Percentiles rank a stretch among this genome's conserved stretches.
phyloP scores from a whole-genome alignment of 2,329 filamentous ascomycete species.

The Phaeomoniella chlamydospora region DNA sequence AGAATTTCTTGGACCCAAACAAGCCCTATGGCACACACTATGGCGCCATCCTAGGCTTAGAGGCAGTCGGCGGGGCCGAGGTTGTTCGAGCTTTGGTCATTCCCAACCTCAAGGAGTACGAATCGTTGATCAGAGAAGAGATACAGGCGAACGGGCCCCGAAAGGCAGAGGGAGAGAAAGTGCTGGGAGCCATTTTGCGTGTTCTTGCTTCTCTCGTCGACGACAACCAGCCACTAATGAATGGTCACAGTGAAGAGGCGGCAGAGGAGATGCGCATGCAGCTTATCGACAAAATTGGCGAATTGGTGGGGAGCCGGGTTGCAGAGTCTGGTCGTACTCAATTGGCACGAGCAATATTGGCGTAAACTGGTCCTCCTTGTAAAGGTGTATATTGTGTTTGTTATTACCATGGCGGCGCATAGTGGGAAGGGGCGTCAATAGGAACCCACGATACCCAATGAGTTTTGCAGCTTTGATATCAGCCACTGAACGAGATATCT shows the following conservation, averaged over 20 bases:
- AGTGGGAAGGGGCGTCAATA: too few species aligned
- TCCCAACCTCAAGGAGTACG: slow-evolving; percentile 51
- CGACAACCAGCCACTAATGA: slow-evolving; percentile 23
- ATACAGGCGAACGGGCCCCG: slow-evolving; percentile 34
- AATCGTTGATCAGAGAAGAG: slow-evolving; percentile 42
- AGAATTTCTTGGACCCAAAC: slow-evolving; percentile 76
- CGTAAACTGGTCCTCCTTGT: slow-evolving; percentile 1
- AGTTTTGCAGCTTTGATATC: too few species aligned
- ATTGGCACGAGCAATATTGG: slow-evolving; percentile 23
- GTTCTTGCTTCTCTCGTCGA: slow-evolving; percentile 40
- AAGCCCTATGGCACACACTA: slow-evolving; percentile 77
- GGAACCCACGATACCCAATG: too few species aligned
- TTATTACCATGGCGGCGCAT: too few species aligned
- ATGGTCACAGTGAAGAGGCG: slow-evolving; percentile 22
- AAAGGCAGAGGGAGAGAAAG: slow-evolving; percentile 44
- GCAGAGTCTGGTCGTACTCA: slow-evolving; percentile 23
- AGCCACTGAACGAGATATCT: too few species aligned
- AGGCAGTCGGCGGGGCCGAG: slow-evolving; percentile 58
- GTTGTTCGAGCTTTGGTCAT: slow-evolving; percentile 50
- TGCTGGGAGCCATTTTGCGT: slow-evolving; percentile 41
- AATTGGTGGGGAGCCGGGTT: slow-evolving; percentile 24
- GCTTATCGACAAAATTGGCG: slow-evolving; percentile 30
- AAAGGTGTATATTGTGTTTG: too few species aligned
- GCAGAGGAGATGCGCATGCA: slow-evolving; percentile 21
- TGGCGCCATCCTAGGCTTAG: slow-evolving; percentile 69